phyloP scores from a whole-genome alignment of 768 basidiomycete genomes.

The Amanita phalloides region DNA sequence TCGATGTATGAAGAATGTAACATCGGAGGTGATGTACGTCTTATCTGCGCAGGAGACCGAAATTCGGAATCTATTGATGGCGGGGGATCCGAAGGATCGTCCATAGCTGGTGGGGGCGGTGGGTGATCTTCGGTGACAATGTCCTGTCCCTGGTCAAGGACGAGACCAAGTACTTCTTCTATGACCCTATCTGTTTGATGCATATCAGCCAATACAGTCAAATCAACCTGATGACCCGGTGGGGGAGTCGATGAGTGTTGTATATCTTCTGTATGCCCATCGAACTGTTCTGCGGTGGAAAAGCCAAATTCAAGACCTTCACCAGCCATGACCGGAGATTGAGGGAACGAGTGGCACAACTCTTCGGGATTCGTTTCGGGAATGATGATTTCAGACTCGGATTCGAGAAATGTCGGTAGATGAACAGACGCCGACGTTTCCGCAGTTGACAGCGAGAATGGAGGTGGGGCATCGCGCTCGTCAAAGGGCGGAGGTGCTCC shows the following conservation, averaged over 20 bases:
- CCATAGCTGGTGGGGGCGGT: slow-evolving; percentile 75
- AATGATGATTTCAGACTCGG: slow-evolving; percentile 69
- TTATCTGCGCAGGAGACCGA: slow-evolving; percentile 32
- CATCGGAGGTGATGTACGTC: slow-evolving; percentile 24
- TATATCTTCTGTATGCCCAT: slow-evolving; percentile 66
- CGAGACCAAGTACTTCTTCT: slow-evolving; percentile 43
- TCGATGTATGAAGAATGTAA: slow-evolving; percentile 20
- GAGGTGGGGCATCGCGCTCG: slow-evolving; percentile 73
- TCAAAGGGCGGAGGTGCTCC: slow-evolving; percentile 79
- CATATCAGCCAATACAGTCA: slow-evolving; percentile 54
- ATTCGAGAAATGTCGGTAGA: slow-evolving; percentile 71
- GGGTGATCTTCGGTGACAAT: slow-evolving; percentile 26
- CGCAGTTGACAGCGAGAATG: slow-evolving; percentile 46
- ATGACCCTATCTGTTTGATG: slow-evolving; percentile 41
- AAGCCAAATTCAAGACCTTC: slow-evolving; percentile 80
- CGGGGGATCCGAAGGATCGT: slow-evolving; percentile 83
- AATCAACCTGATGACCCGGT: slow-evolving; percentile 59
- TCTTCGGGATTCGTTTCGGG: slow-evolving; percentile 32
- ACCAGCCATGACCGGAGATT: slow-evolving; percentile 38
- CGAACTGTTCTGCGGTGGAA: slow-evolving; percentile 59
- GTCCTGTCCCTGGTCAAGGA: slow-evolving; percentile 40
- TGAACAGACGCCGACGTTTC: slow-evolving; percentile 49
- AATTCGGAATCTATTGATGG: slow-evolving; percentile 83
- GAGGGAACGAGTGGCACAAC: slow-evolving; percentile 19
- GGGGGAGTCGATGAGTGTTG: slow-evolving; percentile 59